Conservation (phyloP, 164 flowering plant species). For the Echeveria elegans region DNA sequence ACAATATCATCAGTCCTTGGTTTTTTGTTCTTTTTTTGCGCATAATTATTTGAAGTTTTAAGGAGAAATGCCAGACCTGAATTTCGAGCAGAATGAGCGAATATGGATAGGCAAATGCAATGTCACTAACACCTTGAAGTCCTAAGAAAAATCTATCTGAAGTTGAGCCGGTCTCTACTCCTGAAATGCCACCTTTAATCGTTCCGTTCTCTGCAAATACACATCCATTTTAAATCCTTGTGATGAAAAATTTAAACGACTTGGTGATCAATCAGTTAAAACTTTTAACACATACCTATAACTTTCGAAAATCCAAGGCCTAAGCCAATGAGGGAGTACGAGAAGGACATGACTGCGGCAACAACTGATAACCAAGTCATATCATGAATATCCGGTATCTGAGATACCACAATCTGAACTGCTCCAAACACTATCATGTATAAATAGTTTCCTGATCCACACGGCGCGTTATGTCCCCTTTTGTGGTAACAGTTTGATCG, state of each 20-base stretch:
- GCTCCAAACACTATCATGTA: slow-evolving; percentile 70
- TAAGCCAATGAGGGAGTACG: slow-evolving; percentile 44
- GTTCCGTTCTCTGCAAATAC: slow-evolving; percentile 29
- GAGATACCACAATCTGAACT: slow-evolving; percentile 51
- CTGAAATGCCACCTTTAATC: slow-evolving; percentile 32
- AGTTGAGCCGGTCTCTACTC: slow-evolving; percentile 17
- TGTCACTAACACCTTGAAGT: slow-evolving; percentile 35
- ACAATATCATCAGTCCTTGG: not conserved
- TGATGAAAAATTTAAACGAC: not conserved
- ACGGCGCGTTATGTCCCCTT: slow-evolving; percentile 50
- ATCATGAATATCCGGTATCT: slow-evolving; percentile 61
- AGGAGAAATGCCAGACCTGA: slow-evolving; percentile 18
- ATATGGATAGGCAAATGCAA: slow-evolving; percentile 36
- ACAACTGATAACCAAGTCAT: slow-evolving; percentile 63
- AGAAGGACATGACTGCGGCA: slow-evolving; percentile 71
- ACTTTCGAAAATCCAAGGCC: slow-evolving; percentile 44
- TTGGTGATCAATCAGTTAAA: not conserved
- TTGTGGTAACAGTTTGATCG: slow-evolving; percentile 61
- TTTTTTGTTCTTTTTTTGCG: not conserved
- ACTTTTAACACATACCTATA: slow-evolving; percentile 22
- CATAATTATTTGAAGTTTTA: not conserved
- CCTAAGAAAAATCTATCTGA: slow-evolving; percentile 23
- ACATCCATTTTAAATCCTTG: not conserved
- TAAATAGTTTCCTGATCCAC: slow-evolving; percentile 26
- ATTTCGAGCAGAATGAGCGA: slow-evolving; percentile 26